Evolutionary conservation across 306 rosid genomes (phyloP), one percentile per base, ranked within the genome.

Genomic region (Vachellia collinsii): DNA sequence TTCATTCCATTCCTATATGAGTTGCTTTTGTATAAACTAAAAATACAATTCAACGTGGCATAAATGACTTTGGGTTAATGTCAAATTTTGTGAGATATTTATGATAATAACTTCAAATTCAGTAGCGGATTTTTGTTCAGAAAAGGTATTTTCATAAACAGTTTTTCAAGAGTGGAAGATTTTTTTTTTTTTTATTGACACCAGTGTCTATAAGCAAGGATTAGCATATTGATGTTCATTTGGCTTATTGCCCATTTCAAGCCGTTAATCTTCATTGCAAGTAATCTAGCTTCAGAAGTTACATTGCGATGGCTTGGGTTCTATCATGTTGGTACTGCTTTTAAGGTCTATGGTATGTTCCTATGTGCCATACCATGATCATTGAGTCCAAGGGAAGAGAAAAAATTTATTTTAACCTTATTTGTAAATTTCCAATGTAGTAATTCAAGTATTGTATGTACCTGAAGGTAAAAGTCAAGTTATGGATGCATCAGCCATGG

Each of bases 401-500:
- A 19, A 4, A 11, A 39, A 22, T 54, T 47, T 47, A n/a, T 17
- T 48, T 48, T 41, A 41, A 41, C 8, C 43, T 41, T 6, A 44
- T 44, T 22, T 17, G 20, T 50, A 72, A 48, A 48, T 72, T 34
- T 50, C 25, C 43, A 9, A 34, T 34, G 17, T 5, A 58, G 50
- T 66, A 11, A 66, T 38, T 7, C 16, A 69, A 69, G 42, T 42
- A 1, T 19, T 34, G 13, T 14, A 42, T 48, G 20, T 48, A 47
- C 41, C 48, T 72, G 76, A 23, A 47, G 61, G n/a, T 72, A 29
- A 19, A n/a, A 37, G 65, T n/a, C 34, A 73, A 36, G 8, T 71
- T 72, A 47, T 72, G 39, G 22, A 59, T 39, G 61, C 46, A 29
- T 39, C 19, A 20, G 34, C 38, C 3, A 12, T 3, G 54, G 53